These are phyloP conservation scores for Bruguiera gymnorhiza DNA, from an alignment of 345 rosid genomes.

Conservation along the genomic window DNA sequence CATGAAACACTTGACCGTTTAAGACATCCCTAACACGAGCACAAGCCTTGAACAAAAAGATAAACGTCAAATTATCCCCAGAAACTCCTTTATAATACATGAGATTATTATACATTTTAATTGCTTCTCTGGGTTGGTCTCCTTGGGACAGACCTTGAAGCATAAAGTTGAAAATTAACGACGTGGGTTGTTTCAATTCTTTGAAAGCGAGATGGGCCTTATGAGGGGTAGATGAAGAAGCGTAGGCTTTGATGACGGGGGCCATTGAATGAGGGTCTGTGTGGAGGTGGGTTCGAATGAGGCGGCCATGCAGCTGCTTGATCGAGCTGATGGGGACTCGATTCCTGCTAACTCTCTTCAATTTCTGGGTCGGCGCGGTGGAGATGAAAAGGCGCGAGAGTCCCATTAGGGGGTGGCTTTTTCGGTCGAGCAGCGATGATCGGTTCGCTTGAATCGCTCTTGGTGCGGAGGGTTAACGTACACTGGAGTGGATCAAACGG, in stretches of 20 bases:
- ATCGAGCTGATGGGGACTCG: slow-evolving; percentile 11
- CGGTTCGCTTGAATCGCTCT: slow-evolving; percentile 12
- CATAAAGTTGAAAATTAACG: slow-evolving; percentile 38
- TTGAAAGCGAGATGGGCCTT: slow-evolving; percentile 39
- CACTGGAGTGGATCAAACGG: too few species aligned
- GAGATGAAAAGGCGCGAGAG: slow-evolving; percentile 18
- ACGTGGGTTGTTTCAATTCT: slow-evolving; percentile 37
- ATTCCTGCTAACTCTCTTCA: slow-evolving; percentile 8
- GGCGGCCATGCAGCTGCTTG: slow-evolving; percentile 39
- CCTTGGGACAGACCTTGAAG: slow-evolving; percentile 45
- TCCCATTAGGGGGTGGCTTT: slow-evolving; percentile 12
- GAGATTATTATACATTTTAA: slow-evolving; percentile 24
- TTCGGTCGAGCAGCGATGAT: neutral
- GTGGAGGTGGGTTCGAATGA: slow-evolving; percentile 37
- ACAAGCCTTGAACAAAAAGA: slow-evolving; percentile 47
- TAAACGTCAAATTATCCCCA: slow-evolving; percentile 43
- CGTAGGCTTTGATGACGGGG: slow-evolving; percentile 44
- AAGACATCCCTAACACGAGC: slow-evolving; percentile 32
- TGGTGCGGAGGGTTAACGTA: neutral
- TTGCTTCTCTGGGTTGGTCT: slow-evolving; percentile 35
- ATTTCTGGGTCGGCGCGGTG: slow-evolving; percentile 19
- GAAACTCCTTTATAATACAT: slow-evolving; percentile 33
- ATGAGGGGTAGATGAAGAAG: slow-evolving; percentile 25
- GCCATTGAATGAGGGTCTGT: slow-evolving; percentile 36
- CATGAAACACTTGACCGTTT: slow-evolving; percentile 38